Evolutionary conservation across 2,329 filamentous ascomycete genomes (phyloP).

Genomic region (Phyllosticta paracitricarpa): DNA sequence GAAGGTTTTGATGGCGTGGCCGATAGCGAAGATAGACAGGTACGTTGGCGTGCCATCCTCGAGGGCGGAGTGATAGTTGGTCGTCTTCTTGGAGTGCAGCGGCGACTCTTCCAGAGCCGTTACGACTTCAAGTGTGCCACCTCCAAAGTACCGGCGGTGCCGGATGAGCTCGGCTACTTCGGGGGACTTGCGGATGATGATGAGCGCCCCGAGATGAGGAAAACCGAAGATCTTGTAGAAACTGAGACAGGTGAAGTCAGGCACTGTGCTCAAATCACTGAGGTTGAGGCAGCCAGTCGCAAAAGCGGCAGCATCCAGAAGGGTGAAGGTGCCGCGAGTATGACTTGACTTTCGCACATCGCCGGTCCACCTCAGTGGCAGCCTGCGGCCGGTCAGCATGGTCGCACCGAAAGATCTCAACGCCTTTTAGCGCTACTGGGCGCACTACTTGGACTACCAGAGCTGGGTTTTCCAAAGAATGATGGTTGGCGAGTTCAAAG

Average conservation of each 20-base stretch:
- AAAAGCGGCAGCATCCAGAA: constrained; percentile 77
- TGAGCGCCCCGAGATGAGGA: constrained; percentile 75
- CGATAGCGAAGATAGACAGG: constrained; percentile 54
- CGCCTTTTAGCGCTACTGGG: constrained; percentile 76
- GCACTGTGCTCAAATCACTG: constrained; percentile 43
- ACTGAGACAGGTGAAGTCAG: constrained; percentile 81
- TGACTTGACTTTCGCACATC: constrained; percentile 23
- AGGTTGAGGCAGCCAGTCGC: constrained; percentile 70
- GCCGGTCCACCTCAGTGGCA: constrained; percentile 60
- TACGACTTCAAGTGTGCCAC: constrained; percentile 56
- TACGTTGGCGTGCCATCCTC: constrained; percentile 60
- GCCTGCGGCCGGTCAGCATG: constrained; percentile 71
- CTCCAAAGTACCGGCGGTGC: constrained; percentile 57
- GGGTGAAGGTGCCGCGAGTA: constrained; percentile 44
- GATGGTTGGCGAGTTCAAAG: constrained; percentile 80
- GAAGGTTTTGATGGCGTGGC: constrained; percentile 50
- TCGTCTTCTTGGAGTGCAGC: constrained; percentile 47
- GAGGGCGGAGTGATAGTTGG: constrained; percentile 48
- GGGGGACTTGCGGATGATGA: constrained; percentile 63
- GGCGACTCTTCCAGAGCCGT: constrained; percentile 37
- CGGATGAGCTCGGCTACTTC: constrained; percentile 53
- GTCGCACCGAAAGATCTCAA: constrained; percentile 65
- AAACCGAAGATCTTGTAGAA: constrained; percentile 98
- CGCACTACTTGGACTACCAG: constrained; percentile 85
- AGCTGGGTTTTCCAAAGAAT: constrained; percentile 80